A percentile compares a stretch with the other conserved stretches of the same genome.
Conservation (phyloP, 2,329 filamentous ascomycete genomes). For the Zasmidium citrigriseum region DNA sequence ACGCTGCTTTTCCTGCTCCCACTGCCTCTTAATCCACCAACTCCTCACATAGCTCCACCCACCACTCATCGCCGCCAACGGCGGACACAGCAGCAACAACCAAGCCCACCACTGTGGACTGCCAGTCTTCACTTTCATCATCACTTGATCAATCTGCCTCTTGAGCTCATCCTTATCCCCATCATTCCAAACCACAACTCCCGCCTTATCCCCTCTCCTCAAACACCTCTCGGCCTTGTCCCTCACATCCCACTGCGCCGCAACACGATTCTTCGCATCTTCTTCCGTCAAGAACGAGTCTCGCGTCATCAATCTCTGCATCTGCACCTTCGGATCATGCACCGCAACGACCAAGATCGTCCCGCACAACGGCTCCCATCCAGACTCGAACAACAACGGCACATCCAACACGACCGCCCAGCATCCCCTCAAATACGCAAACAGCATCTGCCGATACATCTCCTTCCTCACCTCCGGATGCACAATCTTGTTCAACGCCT, state of each 20-base stretch:
- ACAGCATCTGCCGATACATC: slow-evolving; percentile 75
- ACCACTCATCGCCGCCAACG: slow-evolving; percentile 68
- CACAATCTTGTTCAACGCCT: slow-evolving; percentile 82
- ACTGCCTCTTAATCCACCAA: slow-evolving; percentile 66
- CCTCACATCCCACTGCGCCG: slow-evolving; percentile 81
- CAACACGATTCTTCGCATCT: slow-evolving; percentile 83
- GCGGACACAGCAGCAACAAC: slow-evolving; percentile 68
- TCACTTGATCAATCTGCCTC: slow-evolving; percentile 64
- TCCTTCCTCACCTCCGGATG: slow-evolving; percentile 85
- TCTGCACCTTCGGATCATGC: slow-evolving; percentile 75
- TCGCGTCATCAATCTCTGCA: slow-evolving; percentile 71
- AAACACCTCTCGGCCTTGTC: slow-evolving; percentile 78
- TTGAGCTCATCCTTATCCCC: slow-evolving; percentile 69
- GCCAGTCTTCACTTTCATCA: slow-evolving; percentile 60
- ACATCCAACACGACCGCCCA: slow-evolving; percentile 94
- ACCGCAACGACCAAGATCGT: slow-evolving; percentile 86
- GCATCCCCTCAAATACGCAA: slow-evolving; percentile 70
- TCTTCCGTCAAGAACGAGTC: slow-evolving; percentile 78
- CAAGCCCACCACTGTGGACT: slow-evolving; percentile 87
- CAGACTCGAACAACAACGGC: slow-evolving; percentile 85
- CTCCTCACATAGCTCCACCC: slow-evolving; percentile 74
- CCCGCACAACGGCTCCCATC: slow-evolving; percentile 82
- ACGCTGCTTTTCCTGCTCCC: slow-evolving; percentile 61
- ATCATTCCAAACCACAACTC: slow-evolving; percentile 91
- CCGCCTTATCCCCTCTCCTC: slow-evolving; percentile 62